Evolutionary conservation across 1,139 yeast species (phyloP).

Genomic region (Diutina scorzettiae): DNA sequence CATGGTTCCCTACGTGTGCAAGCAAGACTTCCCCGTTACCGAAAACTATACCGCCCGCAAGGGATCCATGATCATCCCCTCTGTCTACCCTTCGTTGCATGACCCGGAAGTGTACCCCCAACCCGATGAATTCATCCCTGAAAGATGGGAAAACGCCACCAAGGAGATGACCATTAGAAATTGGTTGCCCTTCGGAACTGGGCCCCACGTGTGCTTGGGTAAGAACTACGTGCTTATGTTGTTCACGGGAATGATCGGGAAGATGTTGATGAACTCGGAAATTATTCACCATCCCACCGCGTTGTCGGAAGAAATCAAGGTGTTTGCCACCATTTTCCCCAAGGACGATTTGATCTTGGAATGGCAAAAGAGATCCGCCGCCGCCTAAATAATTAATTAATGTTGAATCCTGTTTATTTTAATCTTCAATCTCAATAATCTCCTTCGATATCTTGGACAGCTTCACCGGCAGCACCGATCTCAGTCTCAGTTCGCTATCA

Average conservation of each 20-base stretch:
- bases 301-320: constrained; percentile 81
- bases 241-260: constrained; percentile 83
- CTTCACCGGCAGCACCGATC: constrained; percentile 2
- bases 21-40: constrained; percentile 73
- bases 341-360: constrained; percentile 81
- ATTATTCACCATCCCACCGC: constrained; percentile 75
- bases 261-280: constrained; percentile 69
- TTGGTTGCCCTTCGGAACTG: constrained; percentile 95
- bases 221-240: constrained; percentile 87
- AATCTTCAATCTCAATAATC: constrained; percentile 1
- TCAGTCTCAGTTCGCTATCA: constrained; percentile 10
- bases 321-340: constrained; percentile 96
- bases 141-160: constrained; percentile 60
- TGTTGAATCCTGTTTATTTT: too few species aligned
- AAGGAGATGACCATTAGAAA: constrained; percentile 59
- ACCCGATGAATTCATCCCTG: constrained; percentile 91
- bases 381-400: not conserved
- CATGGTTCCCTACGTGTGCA: constrained; percentile 95
- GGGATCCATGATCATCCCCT: constrained; percentile 94
- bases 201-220: constrained; percentile 93
- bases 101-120: constrained; percentile 93
- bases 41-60: constrained; percentile 84
- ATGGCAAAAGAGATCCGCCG: constrained; percentile 57
- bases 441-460: constrained; percentile 2
- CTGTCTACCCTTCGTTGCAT: constrained; percentile 88